These are phyloP conservation scores for Vitis rupestris DNA, from an alignment of 164 flowering plant genomes.

Conservation along the genomic window DNA sequence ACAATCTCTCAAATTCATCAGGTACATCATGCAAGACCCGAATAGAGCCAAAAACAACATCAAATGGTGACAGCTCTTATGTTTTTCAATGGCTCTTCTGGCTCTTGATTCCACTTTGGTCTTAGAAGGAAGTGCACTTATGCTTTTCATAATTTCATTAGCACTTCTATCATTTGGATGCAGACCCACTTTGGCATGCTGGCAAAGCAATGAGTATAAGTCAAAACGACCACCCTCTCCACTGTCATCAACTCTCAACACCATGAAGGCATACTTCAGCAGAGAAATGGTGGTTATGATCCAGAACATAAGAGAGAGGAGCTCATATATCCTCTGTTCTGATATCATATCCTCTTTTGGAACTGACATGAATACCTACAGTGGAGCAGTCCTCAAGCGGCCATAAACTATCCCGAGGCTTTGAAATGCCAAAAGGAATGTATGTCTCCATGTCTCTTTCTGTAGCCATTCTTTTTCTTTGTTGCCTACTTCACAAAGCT, in stretches of 20 bases:
- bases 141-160: conserved; percentile 33
- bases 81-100: conserved; percentile 45
- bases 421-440: conserved; percentile 59
- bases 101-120: conserved; percentile 43
- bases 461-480: conserved; percentile 7
- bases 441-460: conserved; percentile 55
- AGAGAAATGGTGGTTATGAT: conserved; percentile 55
- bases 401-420: conserved; percentile 72
- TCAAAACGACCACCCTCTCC: conserved; percentile 47
- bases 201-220: conserved; percentile 53
- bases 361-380: conserved; percentile 53
- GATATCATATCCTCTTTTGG: conserved; percentile 27
- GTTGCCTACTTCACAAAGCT: too few relatives aligned
- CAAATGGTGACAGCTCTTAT: conserved; percentile 46
- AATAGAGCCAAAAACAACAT: conserved; percentile 57
- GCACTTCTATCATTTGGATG: conserved; percentile 41
- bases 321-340: conserved; percentile 33
- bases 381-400: conserved; percentile 59
- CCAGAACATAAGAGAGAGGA: conserved; percentile 59
- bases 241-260: conserved; percentile 54
- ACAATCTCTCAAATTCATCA: too few relatives aligned
- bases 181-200: conserved; percentile 64
- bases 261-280: conserved; percentile 58
- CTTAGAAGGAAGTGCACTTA: conserved; percentile 17
- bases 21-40: conserved; percentile 58